Evolutionary conservation across 23 red algal species (phyloP), one percentile per base, ranked within the genome.

Genomic region (Gracilaria domingensis): DNA sequence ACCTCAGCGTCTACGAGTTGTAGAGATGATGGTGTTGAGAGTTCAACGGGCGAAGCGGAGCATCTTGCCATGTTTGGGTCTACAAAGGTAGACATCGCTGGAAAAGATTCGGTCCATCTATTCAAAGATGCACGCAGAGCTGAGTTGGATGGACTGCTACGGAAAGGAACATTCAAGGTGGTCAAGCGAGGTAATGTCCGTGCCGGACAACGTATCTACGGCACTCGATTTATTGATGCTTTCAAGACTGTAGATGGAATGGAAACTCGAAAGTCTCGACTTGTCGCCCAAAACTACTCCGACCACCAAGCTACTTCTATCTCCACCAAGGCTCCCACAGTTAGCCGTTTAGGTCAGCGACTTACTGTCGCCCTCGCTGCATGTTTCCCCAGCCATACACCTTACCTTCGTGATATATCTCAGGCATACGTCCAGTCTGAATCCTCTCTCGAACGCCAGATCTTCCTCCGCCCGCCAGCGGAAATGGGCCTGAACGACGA

Each of bases 371-470:
- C 2, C 26, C 56, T 67, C 64, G 86, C 86, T 12, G 86, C 75
- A 25, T 64, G 28, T 4, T 53, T 79, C 3, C 26, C 29, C 40
- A 49, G 48, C 0, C 0, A 59, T 8, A 23, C 14, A 38, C 23
- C 75, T 12, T 81, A 80, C 21, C 1, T 61, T 28, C 37, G 86
- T 25, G 69, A 88, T n/a, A 66, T 88, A 9, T 42, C 34, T 0
- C 85, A 88, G 33, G 85, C 85, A 39, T 88, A 77, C 49, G 53
- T 80, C 18, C 86, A 90, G 39, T 79, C 72, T 23, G 36, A 66
- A 38, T 51, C 72, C 51, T 21, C 44, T 11, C 23, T 90, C 33
- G 73, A 90, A 57, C 0, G 64, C 7, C 0, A 62, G 11, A 42
- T 79, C 0, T 90, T 35, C 0, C 39, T 90, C 0, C 1, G 37